Conservation (phyloP, 371 early-diverging fungal genomes). For the Circinella minor region DNA sequence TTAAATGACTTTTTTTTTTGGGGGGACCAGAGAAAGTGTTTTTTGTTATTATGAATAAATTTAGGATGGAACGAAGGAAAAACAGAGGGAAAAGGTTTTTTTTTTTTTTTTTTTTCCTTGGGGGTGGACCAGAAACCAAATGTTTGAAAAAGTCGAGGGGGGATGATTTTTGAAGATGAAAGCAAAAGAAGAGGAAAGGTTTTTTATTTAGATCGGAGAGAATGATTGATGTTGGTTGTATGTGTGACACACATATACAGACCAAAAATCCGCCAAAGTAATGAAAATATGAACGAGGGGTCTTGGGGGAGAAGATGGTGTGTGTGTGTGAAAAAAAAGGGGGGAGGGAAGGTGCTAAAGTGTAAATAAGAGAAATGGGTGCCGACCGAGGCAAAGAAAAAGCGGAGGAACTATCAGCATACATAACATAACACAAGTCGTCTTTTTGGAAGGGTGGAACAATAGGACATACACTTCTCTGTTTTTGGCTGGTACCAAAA, state of each 20-base stretch:
- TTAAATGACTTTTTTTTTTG: too few species aligned
- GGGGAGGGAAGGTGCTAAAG: neutral
- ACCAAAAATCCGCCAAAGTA: too few species aligned
- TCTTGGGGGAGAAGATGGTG: neutral
- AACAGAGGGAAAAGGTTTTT: too few species aligned
- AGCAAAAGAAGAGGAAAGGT: too few species aligned
- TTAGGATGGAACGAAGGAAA: too few species aligned
- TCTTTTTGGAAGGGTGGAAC: conserved; percentile 12
- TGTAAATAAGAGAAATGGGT: neutral
- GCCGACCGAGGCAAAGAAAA: neutral
- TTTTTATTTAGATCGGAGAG: neutral
- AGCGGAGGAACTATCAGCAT: neutral
- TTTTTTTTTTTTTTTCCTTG: too few species aligned
- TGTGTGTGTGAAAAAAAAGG: neutral
- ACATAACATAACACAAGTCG: conserved; percentile 2
- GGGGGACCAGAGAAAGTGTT: too few species aligned
- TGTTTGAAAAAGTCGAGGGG: too few species aligned
- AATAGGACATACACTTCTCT: neutral
- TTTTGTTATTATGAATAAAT: too few species aligned
- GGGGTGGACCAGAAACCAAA: too few species aligned
- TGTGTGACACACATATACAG: too few species aligned
- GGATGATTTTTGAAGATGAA: neutral
- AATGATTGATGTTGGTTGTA: neutral
- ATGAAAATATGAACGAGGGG: too few species aligned
- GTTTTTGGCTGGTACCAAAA: conserved; percentile 3